These are phyloP conservation scores for Rhizoclosmatium globosum DNA, from an alignment of 192 early-diverging fungal genomes.

Conservation along the genomic window DNA sequence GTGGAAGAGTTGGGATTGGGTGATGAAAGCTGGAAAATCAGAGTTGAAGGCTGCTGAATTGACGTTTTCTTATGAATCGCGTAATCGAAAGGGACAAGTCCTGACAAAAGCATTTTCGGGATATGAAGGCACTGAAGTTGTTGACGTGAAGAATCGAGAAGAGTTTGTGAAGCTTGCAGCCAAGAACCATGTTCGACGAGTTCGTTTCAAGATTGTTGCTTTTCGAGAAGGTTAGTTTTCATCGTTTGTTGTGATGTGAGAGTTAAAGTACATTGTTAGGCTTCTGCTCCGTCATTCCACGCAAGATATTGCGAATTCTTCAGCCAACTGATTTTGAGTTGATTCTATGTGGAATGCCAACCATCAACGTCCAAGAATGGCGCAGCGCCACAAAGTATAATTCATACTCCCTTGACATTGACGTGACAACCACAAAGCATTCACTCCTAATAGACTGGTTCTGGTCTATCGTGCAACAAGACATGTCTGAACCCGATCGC, in stretches of 20 bases:
- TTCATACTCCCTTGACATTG: neutral
- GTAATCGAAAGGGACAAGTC: neutral
- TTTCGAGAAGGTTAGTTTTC: slow-evolving; percentile 28
- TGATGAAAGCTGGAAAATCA: neutral
- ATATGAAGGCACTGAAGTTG: neutral
- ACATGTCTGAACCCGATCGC: slow-evolving; percentile 23
- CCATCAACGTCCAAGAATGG: slow-evolving; percentile 20
- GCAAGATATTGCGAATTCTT: slow-evolving; percentile 10
- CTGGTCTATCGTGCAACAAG: slow-evolving; percentile 16
- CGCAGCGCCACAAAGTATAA: neutral
- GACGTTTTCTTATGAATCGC: neutral
- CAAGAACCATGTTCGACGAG: neutral
- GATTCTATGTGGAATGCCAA: slow-evolving; percentile 19
- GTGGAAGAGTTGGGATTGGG: slow-evolving; percentile 29
- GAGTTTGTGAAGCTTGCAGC: slow-evolving; percentile 13
- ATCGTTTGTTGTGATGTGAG: neutral
- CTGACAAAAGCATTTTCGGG: slow-evolving; percentile 17
- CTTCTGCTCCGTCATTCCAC: slow-evolving; percentile 9
- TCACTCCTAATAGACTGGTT: slow-evolving; percentile 19
- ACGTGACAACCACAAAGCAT: neutral
- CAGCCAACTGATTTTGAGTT: slow-evolving; percentile 18
- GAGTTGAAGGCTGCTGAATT: neutral
- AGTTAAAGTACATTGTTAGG: neutral
- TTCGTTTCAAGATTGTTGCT: slow-evolving; percentile 23
- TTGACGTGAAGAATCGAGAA: slow-evolving; percentile 12